These are phyloP conservation scores for Cystofilobasidium ferigula DNA, from an alignment of 768 basidiomycete genomes.

Conservation along the genomic window DNA sequence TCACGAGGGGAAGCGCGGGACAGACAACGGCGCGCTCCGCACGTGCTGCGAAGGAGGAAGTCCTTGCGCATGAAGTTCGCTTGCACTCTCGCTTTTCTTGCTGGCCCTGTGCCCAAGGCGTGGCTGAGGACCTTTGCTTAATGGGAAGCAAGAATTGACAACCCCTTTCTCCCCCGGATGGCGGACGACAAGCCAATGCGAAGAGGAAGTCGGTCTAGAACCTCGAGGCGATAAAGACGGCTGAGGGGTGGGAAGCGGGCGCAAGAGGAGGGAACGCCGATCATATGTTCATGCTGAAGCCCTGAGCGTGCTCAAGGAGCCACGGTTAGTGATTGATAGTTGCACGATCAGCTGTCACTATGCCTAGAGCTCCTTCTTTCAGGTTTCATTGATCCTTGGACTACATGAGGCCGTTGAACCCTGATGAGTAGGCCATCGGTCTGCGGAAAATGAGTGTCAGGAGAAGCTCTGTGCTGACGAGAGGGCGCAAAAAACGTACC, in stretches of 20 bases:
- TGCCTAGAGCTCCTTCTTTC: background rate
- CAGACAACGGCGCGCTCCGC: background rate
- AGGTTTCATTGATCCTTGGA: background rate
- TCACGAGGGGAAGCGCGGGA: constrained; percentile 20
- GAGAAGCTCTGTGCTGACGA: background rate
- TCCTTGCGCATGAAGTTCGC: constrained; percentile 18
- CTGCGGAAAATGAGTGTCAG: constrained; percentile 1
- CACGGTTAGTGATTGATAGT: too few relatives aligned
- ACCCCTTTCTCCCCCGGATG: constrained; percentile 83
- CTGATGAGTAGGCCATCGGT: constrained; percentile 23
- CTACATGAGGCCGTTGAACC: constrained; percentile 22
- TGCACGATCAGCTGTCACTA: too few relatives aligned
- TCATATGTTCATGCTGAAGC: constrained; percentile 45
- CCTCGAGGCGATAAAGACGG: constrained; percentile 61
- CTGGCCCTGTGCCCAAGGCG: background rate
- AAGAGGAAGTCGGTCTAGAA: constrained; percentile 76
- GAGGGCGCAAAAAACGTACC: background rate
- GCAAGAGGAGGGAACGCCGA: constrained; percentile 66
- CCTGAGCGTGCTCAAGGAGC: background rate
- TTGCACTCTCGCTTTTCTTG: background rate
- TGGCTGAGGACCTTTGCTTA: background rate
- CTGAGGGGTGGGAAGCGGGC: constrained; percentile 50
- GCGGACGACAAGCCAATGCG: constrained; percentile 42
- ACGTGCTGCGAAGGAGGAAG: background rate
- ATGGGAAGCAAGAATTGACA: constrained; percentile 42